Evolutionary conservation across 805 yeast genomes (phyloP).

Genomic region (Saturnispora besseyi): DNA sequence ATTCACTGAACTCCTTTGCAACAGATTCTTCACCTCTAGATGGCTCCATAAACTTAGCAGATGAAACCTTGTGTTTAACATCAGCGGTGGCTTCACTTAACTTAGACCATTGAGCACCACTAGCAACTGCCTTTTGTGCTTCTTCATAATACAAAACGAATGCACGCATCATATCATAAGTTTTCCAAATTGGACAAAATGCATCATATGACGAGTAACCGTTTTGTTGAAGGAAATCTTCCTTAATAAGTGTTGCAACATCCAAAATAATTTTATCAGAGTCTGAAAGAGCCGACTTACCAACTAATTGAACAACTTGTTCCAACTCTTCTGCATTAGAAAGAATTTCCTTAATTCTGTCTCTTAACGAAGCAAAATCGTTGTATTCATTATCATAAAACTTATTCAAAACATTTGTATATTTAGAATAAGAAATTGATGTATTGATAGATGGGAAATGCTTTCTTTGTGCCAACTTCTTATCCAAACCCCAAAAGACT

Average conservation of each 20-base stretch:
- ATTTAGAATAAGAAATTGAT: slow-evolving; percentile 91
- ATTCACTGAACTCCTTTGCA: slow-evolving; percentile 65
- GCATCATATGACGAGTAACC: slow-evolving; percentile 98
- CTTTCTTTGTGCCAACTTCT: slow-evolving; percentile 97
- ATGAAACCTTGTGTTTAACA: slow-evolving; percentile 86
- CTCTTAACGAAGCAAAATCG: slow-evolving; percentile 85
- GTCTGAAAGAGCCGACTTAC: slow-evolving; percentile 95
- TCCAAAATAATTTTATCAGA: slow-evolving; percentile 95
- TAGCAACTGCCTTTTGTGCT: slow-evolving; percentile 92
- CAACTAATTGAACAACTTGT: slow-evolving; percentile 98
- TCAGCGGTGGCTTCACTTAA: slow-evolving; percentile 82
- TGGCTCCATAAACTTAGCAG: slow-evolving; percentile 95
- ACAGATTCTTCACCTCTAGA: slow-evolving; percentile 78
- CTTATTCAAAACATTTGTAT: slow-evolving; percentile 76
- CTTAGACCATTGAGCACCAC: slow-evolving; percentile 93
- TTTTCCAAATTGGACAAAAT: slow-evolving; percentile 99
- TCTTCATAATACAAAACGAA: slow-evolving; percentile 89
- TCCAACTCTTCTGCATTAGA: slow-evolving; percentile 97
- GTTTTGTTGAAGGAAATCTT: slow-evolving; percentile 97
- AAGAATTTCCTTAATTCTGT: slow-evolving; percentile 86
- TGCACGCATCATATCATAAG: slow-evolving; percentile 95
- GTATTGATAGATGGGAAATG: slow-evolving; percentile 99
- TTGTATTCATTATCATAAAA: slow-evolving; percentile 82
- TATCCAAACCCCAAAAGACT: slow-evolving; percentile 99
- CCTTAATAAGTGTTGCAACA: slow-evolving; percentile 84